phyloP scores from a whole-genome alignment of 805 yeast genomes.

The Starmerella sp. region DNA sequence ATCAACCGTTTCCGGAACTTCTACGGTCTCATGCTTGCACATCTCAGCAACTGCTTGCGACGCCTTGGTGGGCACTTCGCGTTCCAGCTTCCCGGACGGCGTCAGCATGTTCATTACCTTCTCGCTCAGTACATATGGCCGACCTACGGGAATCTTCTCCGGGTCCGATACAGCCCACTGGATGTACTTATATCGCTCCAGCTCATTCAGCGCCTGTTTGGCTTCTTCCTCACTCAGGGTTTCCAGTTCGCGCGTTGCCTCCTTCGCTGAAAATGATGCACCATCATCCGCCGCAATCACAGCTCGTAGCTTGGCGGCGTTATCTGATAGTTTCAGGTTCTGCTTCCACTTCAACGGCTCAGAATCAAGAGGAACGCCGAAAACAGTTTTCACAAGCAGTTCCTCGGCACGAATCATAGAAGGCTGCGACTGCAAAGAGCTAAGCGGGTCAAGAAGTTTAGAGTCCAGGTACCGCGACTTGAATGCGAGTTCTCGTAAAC shows the following conservation, averaged over 20 bases:
- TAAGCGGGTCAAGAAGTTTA: constrained; percentile 8
- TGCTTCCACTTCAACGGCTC: not conserved
- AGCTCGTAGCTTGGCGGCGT: constrained; percentile 29
- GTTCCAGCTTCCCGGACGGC: constrained; percentile 31
- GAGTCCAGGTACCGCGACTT: not conserved
- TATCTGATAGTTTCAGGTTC: constrained; percentile 23
- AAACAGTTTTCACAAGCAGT: constrained; percentile 36
- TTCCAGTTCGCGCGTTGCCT: constrained; percentile 39
- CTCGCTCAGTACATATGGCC: constrained; percentile 49
- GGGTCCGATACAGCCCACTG: constrained; percentile 28
- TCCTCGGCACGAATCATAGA: constrained; percentile 30
- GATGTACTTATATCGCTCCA: constrained; percentile 38
- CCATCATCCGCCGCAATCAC: constrained; percentile 46
- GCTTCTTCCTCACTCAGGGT: constrained; percentile 38
- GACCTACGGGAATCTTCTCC: constrained; percentile 32
- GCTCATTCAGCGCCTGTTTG: constrained; percentile 38
- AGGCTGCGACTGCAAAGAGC: constrained; percentile 9
- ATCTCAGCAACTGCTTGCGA: constrained; percentile 37
- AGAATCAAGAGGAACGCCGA: constrained; percentile 19
- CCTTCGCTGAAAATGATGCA: constrained; percentile 35
- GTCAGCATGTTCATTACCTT: constrained; percentile 33
- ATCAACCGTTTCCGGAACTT: constrained; percentile 43
- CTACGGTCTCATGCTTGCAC: constrained; percentile 28
- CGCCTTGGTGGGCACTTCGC: constrained; percentile 37
- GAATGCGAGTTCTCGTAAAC: not conserved